phyloP scores from a whole-genome alignment of 495 filamentous ascomycete genomes.

The Penicillium verhagenii region DNA sequence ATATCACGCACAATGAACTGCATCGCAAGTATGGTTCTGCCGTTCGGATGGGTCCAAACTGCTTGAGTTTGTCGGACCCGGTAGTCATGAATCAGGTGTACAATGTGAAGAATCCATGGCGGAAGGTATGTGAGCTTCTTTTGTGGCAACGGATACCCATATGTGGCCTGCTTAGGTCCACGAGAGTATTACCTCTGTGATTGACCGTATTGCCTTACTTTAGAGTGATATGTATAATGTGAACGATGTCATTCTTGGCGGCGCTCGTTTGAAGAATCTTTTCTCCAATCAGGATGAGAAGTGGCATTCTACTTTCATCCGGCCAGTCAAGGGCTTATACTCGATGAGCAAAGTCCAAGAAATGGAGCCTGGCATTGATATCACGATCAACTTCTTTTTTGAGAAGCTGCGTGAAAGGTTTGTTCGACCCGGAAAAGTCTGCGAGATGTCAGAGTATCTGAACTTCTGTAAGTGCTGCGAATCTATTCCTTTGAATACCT shows the following conservation, averaged over 20 bases:
- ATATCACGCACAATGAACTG: conserved; percentile 29
- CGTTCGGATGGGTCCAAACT: conserved; percentile 35
- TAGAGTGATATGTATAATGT: conserved; percentile 30
- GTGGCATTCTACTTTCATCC: conserved; percentile 30
- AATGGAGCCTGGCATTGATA: conserved; percentile 31
- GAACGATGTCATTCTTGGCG: conserved; percentile 20
- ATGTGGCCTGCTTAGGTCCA: too few species aligned
- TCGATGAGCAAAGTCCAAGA: conserved; percentile 35
- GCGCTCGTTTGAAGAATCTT: conserved; percentile 21
- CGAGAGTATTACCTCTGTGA: too few species aligned
- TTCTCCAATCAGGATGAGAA: conserved; percentile 47
- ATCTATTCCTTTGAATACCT: too few species aligned
- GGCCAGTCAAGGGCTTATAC: conserved; percentile 36
- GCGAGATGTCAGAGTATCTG: conserved; percentile 25
- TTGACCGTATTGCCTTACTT: too few species aligned
- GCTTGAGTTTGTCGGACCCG: conserved; percentile 28
- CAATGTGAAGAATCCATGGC: conserved; percentile 20
- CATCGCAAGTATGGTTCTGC: conserved; percentile 33
- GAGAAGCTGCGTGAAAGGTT: conserved; percentile 21
- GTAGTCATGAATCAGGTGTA: conserved; percentile 28
- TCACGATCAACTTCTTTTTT: conserved; percentile 22
- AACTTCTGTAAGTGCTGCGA: conserved; percentile 22
- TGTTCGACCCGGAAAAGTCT: conserved; percentile 18
- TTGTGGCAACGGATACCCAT: too few species aligned
- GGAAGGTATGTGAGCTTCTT: neutral